Evolutionary conservation across 169 alveolate genomes (phyloP), one percentile per base, ranked within the genome.

Genomic region (Plasmodium yoelii): DNA sequence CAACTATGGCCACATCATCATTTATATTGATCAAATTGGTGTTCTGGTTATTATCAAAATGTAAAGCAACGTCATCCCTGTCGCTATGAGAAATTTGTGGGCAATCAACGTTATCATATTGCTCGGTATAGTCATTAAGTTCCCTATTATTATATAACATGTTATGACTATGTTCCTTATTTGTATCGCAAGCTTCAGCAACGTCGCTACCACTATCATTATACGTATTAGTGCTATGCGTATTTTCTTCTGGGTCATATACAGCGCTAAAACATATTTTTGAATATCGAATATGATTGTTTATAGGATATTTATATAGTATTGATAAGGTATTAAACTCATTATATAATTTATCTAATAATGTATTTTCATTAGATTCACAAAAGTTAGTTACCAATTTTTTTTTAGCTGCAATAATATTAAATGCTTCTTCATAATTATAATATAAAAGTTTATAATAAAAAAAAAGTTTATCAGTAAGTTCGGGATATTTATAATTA

Each of bases 361-460:
- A 49, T 69, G 47, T 59, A 86, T 86, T 86, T 86, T 86, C 91
- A 53, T 60, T 59, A 9, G 87, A 86, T 86, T 86, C 91, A 51
- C 87, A 86, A 56, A 86, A 86, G 51, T 70, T 86, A 69, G 69
- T 86, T 44, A 86, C 91, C 19, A 70, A n/a, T 57, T 86, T 86
- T 60, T 86, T 86, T 86, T 86, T 86, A 42, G 87, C 69, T 26
- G 73, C 74, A n/a, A 86, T 86, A 5, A 86, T 86, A 59, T 68
- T 60, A 72, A 86, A 86, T n/a, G 91, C 91, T 70, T 86, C 75
- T 86, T 86, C 87, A 86, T 86, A 86, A 70, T 86, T 86, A 70
- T 86, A 86, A 22, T 74, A 59, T 70, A 86, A 72, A 26, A 86
- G 15, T 28, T 86, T 86, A 55, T 86, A 71, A 47, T 86, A 86